A percentile compares a stretch with the other conserved stretches of the same genome.
Conservation (phyloP, 1,284 basidiomycete genomes). For the Ceratobasidium sp. region DNA sequence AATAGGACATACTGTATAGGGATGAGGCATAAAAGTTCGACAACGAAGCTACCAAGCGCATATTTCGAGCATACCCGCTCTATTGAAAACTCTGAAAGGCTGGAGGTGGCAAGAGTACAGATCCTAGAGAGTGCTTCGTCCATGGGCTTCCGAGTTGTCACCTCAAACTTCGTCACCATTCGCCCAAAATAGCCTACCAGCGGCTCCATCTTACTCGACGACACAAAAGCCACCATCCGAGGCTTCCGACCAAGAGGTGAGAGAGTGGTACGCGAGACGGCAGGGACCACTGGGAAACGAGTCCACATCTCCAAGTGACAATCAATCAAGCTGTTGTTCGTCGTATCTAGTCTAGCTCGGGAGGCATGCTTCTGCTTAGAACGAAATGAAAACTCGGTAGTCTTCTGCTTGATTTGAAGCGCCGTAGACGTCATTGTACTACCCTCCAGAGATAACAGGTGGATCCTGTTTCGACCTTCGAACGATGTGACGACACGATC, state of each 20-base stretch:
- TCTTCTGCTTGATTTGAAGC: conserved; percentile 64
- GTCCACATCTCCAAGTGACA: conserved; percentile 71
- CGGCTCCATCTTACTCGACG: conserved; percentile 52
- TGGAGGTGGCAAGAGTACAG: conserved; percentile 49
- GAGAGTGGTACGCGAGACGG: conserved; percentile 59
- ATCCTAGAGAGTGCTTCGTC: conserved; percentile 58
- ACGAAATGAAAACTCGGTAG: conserved; percentile 65
- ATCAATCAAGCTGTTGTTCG: conserved; percentile 65
- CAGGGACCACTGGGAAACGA: conserved; percentile 68
- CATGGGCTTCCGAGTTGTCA: conserved; percentile 63
- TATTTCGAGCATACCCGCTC: neutral
- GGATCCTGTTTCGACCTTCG: conserved; percentile 56
- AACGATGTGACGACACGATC: conserved; percentile 60
- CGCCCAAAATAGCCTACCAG: conserved; percentile 60
- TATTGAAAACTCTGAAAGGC: neutral
- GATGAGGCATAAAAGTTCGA: conserved; percentile 44
- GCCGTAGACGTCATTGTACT: conserved; percentile 57
- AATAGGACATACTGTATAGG: conserved; percentile 37
- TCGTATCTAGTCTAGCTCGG: conserved; percentile 41
- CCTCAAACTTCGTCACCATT: conserved; percentile 62
- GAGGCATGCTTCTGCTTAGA: conserved; percentile 17
- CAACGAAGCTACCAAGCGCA: conserved; percentile 37
- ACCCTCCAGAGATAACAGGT: conserved; percentile 57
- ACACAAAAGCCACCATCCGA: conserved; percentile 59
- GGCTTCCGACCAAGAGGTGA: conserved; percentile 52